These are phyloP conservation scores for Lipomyces anomalus DNA, from an alignment of 805 yeast species.

Conservation along the genomic window DNA sequence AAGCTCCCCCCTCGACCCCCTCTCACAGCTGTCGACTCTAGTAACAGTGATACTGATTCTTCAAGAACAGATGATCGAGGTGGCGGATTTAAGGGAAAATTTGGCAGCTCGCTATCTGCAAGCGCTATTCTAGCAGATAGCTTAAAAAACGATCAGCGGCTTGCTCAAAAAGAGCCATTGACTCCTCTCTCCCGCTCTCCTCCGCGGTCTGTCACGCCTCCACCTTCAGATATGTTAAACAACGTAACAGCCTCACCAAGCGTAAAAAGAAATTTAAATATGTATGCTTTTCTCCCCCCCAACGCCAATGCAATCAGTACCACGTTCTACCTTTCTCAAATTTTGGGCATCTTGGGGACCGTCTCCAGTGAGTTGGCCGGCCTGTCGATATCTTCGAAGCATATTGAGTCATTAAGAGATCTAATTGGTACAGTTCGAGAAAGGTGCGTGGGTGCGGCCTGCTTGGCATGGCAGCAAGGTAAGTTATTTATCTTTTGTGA, in stretches of 20 bases:
- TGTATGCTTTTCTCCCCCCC: conserved; percentile 55
- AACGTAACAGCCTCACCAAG: conserved; percentile 8
- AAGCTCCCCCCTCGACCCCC: not conserved
- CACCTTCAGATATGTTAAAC: conserved; percentile 3
- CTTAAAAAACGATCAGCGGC: conserved; percentile 8
- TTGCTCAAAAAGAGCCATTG: not conserved
- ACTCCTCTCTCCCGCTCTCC: not conserved
- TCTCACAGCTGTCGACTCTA: not conserved
- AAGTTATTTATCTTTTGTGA: not conserved
- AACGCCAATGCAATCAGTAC: conserved; percentile 58
- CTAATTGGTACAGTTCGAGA: conserved; percentile 38
- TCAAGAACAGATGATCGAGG: too few relatives aligned
- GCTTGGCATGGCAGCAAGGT: conserved; percentile 44
- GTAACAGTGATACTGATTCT: not conserved
- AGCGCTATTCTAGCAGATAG: conserved; percentile 21
- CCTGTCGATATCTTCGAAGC: conserved; percentile 38
- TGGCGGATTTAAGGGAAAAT: not conserved
- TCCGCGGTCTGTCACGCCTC: not conserved
- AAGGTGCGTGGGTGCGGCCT: conserved; percentile 43
- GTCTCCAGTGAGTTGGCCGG: conserved; percentile 43
- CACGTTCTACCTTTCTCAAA: conserved; percentile 45
- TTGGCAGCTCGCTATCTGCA: conserved; percentile 14
- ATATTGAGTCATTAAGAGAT: conserved; percentile 37
- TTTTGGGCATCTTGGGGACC: conserved; percentile 41
- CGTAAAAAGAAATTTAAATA: conserved; percentile 6